Conservation (phyloP, 306 rosid genomes). For the Acacia crassicarpa region DNA sequence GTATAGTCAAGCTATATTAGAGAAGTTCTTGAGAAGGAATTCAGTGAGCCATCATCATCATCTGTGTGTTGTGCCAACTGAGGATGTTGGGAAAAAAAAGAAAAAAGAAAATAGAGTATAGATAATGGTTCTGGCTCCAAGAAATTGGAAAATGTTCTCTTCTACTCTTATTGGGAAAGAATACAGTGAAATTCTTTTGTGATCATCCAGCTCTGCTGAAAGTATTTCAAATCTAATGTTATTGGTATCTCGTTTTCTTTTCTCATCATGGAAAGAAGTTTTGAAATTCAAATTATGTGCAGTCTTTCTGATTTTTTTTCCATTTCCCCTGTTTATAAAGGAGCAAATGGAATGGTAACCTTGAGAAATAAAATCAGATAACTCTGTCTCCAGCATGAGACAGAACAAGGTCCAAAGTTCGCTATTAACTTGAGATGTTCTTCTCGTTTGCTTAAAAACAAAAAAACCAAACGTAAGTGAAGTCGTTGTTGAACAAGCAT, state of each 20-base stretch:
- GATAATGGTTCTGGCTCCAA: slow-evolving; percentile 43
- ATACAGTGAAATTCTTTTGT: slow-evolving; percentile 52
- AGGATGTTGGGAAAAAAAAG: background rate
- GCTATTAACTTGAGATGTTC: background rate
- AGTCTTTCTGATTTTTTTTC: background rate
- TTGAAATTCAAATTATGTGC: slow-evolving; percentile 1
- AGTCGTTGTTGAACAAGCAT: background rate
- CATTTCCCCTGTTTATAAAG: slow-evolving; percentile 8
- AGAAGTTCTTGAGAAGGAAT: slow-evolving; percentile 42
- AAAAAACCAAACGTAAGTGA: too few relatives aligned
- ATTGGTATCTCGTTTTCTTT: slow-evolving; percentile 15
- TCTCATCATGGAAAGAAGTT: slow-evolving; percentile 11
- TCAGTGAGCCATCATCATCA: slow-evolving; percentile 43
- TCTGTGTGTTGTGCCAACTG: slow-evolving; percentile 25
- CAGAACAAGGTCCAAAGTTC: background rate
- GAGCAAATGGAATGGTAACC: slow-evolving; percentile 2
- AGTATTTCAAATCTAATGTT: slow-evolving; percentile 32
- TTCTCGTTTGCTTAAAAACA: background rate
- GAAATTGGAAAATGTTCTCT: slow-evolving; percentile 28
- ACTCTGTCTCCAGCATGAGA: background rate
- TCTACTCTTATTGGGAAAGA: slow-evolving; percentile 33
- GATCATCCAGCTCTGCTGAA: slow-evolving; percentile 33
- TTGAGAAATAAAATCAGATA: slow-evolving; percentile 20
- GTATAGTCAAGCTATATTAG: slow-evolving; percentile 60
- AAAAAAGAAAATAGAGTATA: background rate